Evolutionary conservation across 768 basidiomycete genomes (phyloP), one percentile per base, ranked within the genome.

Genomic region (Phaeotremella skinneri): DNA sequence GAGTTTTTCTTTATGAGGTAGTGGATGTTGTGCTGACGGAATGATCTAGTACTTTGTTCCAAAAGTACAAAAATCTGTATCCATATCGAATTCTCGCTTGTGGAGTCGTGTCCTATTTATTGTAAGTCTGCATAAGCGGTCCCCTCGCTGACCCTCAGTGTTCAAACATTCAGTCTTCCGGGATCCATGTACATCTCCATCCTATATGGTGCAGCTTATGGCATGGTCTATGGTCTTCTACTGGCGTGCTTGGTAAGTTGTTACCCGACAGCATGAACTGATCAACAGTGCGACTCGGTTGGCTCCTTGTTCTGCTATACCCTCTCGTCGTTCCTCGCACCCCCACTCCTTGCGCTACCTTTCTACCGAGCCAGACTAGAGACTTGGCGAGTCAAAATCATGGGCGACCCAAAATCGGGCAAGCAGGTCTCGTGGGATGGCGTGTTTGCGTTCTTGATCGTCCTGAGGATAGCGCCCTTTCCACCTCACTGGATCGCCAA

Each of bases 131-230:
- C 3, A 23, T n/a, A 9, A 27, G 34, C 4, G 4, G 32, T 20
- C 14, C 11, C 6, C 3, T n/a, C 17, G 48, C 34, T 49, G 32
- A 55, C 45, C 47, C 37, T 9, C 71, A 94, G 92, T 79, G 81
- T 97, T 5, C 93, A 98, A 81, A 91, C 91, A 0, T 98, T 97
- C 79, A 93, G 92, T 5, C 82, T 97, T 14, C 93, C 94, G 0
- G 93, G 93, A 0, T 94, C 91, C 42, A 94, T 98, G 92, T 98
- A 98, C 74, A 84, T 98, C 49, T 91, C 91, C 53, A 96, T 98
- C 69, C 85, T 97, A 13, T 92, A 89, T 20, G 94, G 94, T 31
- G 94, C 94, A 0, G 88, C 96, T 2, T 98, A 91, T 86, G 93
- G 93, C 37, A 86, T 94, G 27, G 78, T 89, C 2, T 79, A 85